Evolutionary conservation across 208 protist species (phyloP).

Genomic region (Endotrypanum monterogeii): DNA sequence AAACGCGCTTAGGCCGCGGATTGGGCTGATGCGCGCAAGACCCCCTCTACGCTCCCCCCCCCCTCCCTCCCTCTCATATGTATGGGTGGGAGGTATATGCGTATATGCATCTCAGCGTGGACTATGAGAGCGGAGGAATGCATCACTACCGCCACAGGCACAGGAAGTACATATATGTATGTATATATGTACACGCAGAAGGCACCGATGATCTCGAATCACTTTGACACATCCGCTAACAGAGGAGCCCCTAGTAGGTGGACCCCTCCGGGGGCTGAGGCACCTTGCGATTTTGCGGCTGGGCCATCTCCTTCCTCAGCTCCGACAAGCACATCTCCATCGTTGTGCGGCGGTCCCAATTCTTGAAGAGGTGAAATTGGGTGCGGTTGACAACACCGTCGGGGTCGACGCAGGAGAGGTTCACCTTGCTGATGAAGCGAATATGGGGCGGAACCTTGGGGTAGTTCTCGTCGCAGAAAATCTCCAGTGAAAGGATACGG

Average conservation of each 20-base stretch:
- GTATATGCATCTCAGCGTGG: not conserved
- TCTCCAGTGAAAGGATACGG: constrained; percentile 86
- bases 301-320: constrained; percentile 85
- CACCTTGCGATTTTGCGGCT: constrained; percentile 82
- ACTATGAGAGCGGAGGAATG: no score
- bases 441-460: constrained; percentile 85
- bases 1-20: no score
- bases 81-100: not conserved
- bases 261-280: constrained; percentile 86
- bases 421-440: constrained; percentile 83
- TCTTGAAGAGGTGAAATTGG: constrained; percentile 78
- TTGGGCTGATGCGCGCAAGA: no score
- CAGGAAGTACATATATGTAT: no score
- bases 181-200: not conserved
- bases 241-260: constrained; percentile 31
- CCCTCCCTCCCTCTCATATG: not conserved
- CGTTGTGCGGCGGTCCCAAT: constrained; percentile 78
- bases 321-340: constrained; percentile 91
- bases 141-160: no score
- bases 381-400: constrained; percentile 76
- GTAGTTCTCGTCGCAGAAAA: constrained; percentile 91
- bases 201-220: not conserved
- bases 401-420: constrained; percentile 82
- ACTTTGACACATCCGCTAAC: not conserved
- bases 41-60: no score